phyloP scores from a whole-genome alignment of 139 green algal genomes.

The Nannochloris sp. region DNA sequence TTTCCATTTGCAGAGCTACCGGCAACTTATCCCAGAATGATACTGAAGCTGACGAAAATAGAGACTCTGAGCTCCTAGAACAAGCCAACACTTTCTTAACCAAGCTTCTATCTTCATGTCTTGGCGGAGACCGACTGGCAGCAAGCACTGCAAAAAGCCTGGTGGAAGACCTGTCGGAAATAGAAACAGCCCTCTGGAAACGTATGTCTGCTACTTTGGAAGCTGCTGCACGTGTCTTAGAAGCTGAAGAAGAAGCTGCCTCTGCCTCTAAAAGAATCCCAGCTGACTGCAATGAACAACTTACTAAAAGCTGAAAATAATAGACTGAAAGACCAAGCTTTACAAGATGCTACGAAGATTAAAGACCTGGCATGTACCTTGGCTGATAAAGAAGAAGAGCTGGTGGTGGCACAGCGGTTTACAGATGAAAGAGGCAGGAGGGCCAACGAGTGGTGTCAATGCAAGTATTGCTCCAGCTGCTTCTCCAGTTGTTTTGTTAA shows the following conservation, averaged over 20 bases:
- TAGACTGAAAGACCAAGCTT: constrained; percentile 16
- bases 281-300: constrained; percentile 24
- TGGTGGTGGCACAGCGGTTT: constrained; percentile 30
- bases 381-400: constrained; percentile 33
- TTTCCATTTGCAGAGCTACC: neutral
- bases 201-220: constrained; percentile 23
- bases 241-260: neutral
- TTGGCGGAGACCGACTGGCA: neutral
- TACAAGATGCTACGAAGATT: constrained; percentile 19
- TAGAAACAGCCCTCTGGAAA: constrained; percentile 4
- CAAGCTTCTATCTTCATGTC: constrained; percentile 10
- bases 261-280: constrained; percentile 7
- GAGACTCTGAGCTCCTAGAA: constrained; percentile 14
- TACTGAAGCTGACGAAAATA: constrained; percentile 15
- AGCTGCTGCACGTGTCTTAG: constrained; percentile 6
- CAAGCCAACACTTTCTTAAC: constrained; percentile 27
- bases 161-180: constrained; percentile 8
- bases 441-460: neutral
- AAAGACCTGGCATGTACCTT: constrained; percentile 50
- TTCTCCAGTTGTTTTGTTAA: too few species aligned
- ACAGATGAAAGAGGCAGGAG: constrained; percentile 1
- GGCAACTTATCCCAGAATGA: constrained; percentile 7
- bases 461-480: neutral
- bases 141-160: constrained; percentile 6
- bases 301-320: constrained; percentile 33